Evolutionary conservation across 352 stramenopile species (phyloP).

Genomic region (Nothophytophthora sp.): DNA sequence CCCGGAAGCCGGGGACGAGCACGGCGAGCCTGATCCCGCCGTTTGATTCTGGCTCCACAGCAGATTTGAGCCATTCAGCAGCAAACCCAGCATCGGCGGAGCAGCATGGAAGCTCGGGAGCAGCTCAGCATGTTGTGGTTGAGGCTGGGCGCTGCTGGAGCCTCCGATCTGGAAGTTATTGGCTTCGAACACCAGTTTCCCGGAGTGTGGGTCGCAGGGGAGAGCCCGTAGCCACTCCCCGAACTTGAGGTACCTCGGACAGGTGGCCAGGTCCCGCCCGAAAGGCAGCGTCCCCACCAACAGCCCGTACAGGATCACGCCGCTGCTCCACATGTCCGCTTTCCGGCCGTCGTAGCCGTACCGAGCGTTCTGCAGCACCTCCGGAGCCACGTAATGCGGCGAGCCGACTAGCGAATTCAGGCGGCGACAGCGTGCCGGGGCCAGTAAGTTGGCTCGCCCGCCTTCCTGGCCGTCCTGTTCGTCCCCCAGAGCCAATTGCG

Average conservation of each 20-base stretch:
- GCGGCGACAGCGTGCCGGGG: constrained; percentile 66
- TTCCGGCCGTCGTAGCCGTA: constrained; percentile 93
- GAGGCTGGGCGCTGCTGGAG: constrained; percentile 1
- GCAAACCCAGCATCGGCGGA: constrained; percentile 34
- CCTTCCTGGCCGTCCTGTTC: constrained; percentile 30
- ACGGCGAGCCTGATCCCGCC: constrained; percentile 19
- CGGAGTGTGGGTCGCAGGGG: constrained; percentile 57
- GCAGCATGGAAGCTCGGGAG: constrained; percentile 31
- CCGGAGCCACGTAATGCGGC: constrained; percentile 96
- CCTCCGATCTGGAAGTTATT: constrained; percentile 43
- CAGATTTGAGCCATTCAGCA: constrained; percentile 39
- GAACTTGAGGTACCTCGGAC: constrained; percentile 95
- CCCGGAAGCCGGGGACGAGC: no score
- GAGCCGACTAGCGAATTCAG: constrained; percentile 97
- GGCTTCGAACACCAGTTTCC: constrained; percentile 63
- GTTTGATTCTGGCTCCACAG: constrained; percentile 34
- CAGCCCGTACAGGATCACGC: constrained; percentile 93
- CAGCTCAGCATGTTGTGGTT: constrained; percentile 24
- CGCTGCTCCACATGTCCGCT: constrained; percentile 93
- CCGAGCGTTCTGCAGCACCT: constrained; percentile 91
- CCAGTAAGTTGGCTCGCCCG: constrained; percentile 21
- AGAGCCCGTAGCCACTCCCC: constrained; percentile 89
- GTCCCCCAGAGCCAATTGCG: constrained; percentile 11
- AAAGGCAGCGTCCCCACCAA: constrained; percentile 95
- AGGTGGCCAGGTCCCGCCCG: constrained; percentile 93